These are phyloP conservation scores for Trichomonascus vanleenenianus DNA, from an alignment of 805 yeast genomes.

Conservation along the genomic window DNA sequence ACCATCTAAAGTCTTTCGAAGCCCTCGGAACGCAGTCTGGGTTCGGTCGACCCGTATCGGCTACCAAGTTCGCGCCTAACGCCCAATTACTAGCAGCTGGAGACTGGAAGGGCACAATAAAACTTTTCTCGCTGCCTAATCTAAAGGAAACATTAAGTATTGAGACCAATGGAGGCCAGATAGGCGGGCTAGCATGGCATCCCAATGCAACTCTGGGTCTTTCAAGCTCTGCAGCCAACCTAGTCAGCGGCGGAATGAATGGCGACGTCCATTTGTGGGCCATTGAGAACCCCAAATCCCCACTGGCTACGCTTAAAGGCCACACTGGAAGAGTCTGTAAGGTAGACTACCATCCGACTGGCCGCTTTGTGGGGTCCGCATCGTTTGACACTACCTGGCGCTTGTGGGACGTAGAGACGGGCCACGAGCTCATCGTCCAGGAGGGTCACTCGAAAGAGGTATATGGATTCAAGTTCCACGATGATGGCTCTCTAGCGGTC, in stretches of 20 bases:
- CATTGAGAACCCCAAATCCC: too few species aligned
- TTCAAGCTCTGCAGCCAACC: constrained; percentile 9
- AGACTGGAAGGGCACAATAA: constrained; percentile 77
- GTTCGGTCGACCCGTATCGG: constrained; percentile 61
- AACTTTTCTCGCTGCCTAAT: constrained; percentile 37
- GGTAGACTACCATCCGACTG: constrained; percentile 58
- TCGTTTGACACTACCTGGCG: constrained; percentile 87
- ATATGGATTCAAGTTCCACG: constrained; percentile 42
- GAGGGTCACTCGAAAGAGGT: constrained; percentile 83
- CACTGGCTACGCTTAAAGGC: constrained; percentile 29
- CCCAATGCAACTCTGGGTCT: constrained; percentile 21
- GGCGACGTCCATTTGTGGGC: constrained; percentile 34
- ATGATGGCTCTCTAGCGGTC: constrained; percentile 69
- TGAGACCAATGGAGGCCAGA: constrained; percentile 54
- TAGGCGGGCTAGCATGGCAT: constrained; percentile 66
- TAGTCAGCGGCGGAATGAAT: constrained; percentile 43
- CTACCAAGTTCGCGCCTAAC: constrained; percentile 39
- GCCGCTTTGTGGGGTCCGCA: constrained; percentile 51
- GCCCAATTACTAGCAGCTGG: constrained; percentile 47
- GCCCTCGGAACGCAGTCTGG: constrained; percentile 63
- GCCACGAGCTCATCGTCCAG: constrained; percentile 51
- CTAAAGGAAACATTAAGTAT: constrained; percentile 26
- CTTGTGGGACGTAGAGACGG: constrained; percentile 62
- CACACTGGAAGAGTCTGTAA: constrained; percentile 54
- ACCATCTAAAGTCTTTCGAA: constrained; percentile 31